Conservation (phyloP, 306 rosid species). For the Sphenostylis stenocarpa region DNA sequence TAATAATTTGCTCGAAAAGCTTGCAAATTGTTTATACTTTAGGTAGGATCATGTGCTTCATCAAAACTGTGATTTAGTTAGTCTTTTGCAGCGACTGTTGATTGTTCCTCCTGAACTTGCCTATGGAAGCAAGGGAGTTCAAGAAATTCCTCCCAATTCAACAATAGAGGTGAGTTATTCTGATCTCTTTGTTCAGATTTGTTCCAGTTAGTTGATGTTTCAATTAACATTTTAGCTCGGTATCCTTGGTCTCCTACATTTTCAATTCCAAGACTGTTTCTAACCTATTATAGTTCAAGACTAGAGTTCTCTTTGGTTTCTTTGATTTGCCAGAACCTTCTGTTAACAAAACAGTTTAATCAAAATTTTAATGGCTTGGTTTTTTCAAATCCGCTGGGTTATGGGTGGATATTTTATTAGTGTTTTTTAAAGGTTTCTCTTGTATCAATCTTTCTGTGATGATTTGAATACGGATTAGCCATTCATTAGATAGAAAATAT, state of each 20-base stretch:
- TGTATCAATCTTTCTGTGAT: too few relatives aligned
- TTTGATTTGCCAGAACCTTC: not conserved
- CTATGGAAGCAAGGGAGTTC: slow-evolving; percentile 84
- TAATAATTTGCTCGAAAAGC: not conserved
- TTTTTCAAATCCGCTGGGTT: too few relatives aligned
- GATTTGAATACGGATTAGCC: too few relatives aligned
- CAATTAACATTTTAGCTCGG: not conserved
- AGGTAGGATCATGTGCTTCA: slow-evolving; percentile 16
- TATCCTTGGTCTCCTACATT: not conserved
- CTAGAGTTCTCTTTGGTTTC: not conserved
- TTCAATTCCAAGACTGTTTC: not conserved
- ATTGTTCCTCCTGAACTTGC: slow-evolving; percentile 95
- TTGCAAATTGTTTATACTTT: slow-evolving; percentile 8
- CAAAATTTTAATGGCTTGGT: too few relatives aligned
- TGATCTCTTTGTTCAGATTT: slow-evolving; percentile 19
- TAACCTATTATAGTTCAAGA: not conserved
- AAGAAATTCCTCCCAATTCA: slow-evolving; percentile 97
- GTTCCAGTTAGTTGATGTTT: not conserved
- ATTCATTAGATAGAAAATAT: too few relatives aligned
- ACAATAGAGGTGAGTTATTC: slow-evolving; percentile 72
- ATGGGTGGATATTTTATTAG: too few relatives aligned
- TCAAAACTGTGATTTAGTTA: slow-evolving; percentile 22
- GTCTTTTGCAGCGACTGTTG: slow-evolving; percentile 63
- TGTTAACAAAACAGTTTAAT: not conserved
- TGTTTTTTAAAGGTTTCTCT: too few relatives aligned